Conservation (phyloP, 768 basidiomycete species). For the Mycena amicta region DNA sequence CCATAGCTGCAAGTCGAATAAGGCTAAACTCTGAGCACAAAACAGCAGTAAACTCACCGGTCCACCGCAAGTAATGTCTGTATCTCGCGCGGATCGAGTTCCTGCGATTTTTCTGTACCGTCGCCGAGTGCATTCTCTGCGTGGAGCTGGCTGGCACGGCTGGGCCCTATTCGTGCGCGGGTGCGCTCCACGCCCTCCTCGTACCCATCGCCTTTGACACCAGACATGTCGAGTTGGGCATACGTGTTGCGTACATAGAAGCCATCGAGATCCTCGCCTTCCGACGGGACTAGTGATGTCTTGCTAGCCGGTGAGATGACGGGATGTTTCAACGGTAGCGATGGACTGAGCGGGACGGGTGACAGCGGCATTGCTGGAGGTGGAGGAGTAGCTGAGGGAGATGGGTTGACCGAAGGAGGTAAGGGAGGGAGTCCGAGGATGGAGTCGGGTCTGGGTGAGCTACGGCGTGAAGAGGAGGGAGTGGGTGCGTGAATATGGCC, state of each 20-base stretch:
- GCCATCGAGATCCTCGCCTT: constrained; percentile 80
- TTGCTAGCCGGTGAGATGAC: constrained; percentile 47
- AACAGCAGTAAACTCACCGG: constrained; percentile 57
- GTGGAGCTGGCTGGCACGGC: constrained; percentile 59
- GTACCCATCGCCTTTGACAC: constrained; percentile 94
- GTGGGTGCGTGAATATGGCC: constrained; percentile 28
- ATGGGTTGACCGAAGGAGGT: constrained; percentile 1
- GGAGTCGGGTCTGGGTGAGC: constrained; percentile 18
- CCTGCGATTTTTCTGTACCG: constrained; percentile 61
- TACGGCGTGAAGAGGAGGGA: constrained; percentile 15
- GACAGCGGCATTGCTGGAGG: constrained; percentile 23
- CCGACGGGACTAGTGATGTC: constrained; percentile 67
- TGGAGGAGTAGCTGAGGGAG: constrained; percentile 23
- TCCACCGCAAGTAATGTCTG: constrained; percentile 78
- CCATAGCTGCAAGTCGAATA: constrained; percentile 68
- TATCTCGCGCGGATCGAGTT: constrained; percentile 74
- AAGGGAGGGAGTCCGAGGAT: constrained; percentile 10
- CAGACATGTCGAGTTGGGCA: constrained; percentile 83
- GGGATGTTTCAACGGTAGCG: constrained; percentile 42
- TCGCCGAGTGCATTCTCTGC: constrained; percentile 59
- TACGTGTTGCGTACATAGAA: constrained; percentile 87
- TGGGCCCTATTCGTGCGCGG: constrained; percentile 64
- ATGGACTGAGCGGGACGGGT: constrained; percentile 22
- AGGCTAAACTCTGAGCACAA: constrained; percentile 13
- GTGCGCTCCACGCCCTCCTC: constrained; percentile 95